Evolutionary conservation across 23 red algal genomes (phyloP).

Genomic region (Gracilaria vermiculophylla): DNA sequence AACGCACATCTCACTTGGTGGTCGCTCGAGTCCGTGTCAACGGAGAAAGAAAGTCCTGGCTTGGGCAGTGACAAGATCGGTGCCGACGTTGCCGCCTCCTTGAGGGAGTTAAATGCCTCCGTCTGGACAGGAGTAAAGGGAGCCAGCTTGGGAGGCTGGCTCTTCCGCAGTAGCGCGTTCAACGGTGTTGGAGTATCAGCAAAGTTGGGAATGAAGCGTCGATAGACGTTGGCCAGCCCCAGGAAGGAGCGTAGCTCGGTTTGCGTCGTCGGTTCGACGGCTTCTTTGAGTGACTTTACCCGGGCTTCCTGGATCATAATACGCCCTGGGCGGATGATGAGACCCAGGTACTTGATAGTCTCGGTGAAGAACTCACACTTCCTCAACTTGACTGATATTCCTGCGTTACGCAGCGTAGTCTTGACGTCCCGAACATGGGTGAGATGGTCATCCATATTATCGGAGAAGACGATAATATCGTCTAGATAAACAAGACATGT

Average conservation of each 20-base stretch:
- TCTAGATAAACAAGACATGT: neutral
- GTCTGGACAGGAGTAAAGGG: too few relatives aligned
- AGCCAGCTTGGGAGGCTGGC: neutral
- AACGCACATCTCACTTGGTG: neutral
- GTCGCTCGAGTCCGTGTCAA: neutral
- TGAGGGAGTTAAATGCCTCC: too few relatives aligned
- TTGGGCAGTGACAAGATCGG: too few relatives aligned
- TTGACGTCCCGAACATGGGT: neutral
- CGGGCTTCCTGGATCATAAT: neutral
- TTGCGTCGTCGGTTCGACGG: neutral
- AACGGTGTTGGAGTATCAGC: neutral
- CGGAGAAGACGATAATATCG: conserved; percentile 9
- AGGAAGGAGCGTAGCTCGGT: too few relatives aligned
- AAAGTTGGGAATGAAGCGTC: neutral
- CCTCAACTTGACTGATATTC: neutral
- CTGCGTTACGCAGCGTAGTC: neutral
- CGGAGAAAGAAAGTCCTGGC: neutral
- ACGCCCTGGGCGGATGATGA: neutral
- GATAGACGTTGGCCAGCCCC: too few relatives aligned
- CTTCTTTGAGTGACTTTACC: neutral
- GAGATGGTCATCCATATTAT: neutral
- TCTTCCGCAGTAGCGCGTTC: neutral
- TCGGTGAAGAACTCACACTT: conserved; percentile 1
- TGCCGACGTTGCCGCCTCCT: too few relatives aligned
- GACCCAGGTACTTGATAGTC: neutral